A percentile compares a stretch with the other conserved stretches of the same genome.
These are phyloP conservation scores for Podila minutissima DNA, from an alignment of 192 early-diverging fungal genomes.

Conservation along the genomic window DNA sequence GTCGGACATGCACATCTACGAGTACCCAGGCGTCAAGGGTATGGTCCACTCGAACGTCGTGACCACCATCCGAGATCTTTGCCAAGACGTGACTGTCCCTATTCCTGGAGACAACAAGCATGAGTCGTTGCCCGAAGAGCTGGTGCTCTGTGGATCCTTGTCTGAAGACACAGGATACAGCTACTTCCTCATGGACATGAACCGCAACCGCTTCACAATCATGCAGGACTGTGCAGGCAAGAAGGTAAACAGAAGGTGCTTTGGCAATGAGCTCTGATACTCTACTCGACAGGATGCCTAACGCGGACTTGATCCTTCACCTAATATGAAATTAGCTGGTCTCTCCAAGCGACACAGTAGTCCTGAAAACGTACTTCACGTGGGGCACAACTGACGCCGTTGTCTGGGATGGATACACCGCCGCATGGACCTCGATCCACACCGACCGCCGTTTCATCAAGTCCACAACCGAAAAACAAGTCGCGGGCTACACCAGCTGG, in stretches of 20 bases:
- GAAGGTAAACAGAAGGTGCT: conserved; percentile 1
- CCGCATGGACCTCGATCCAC: conserved; percentile 12
- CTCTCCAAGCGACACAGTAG: conserved; percentile 27
- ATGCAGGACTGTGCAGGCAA: conserved; percentile 58
- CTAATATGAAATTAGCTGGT: conserved; percentile 34
- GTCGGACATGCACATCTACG: conserved; percentile 46
- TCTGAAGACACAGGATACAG: conserved; percentile 58
- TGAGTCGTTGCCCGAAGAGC: conserved; percentile 9
- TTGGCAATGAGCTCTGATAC: neutral
- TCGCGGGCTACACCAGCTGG: conserved; percentile 64
- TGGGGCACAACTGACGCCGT: conserved; percentile 23
- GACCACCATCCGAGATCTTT: conserved; percentile 56
- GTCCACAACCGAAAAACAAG: conserved; percentile 25
- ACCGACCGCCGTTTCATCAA: conserved; percentile 24
- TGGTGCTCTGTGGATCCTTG: conserved; percentile 52
- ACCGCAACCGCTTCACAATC: conserved; percentile 41
- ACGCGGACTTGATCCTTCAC: conserved; percentile 6
- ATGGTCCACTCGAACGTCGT: conserved; percentile 57
- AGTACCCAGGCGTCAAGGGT: conserved; percentile 54
- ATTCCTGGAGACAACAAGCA: neutral
- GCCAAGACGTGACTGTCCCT: conserved; percentile 26
- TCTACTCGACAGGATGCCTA: neutral
- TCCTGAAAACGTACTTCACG: conserved; percentile 38
- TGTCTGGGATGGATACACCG: conserved; percentile 22
- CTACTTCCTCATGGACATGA: conserved; percentile 58